Conservation (phyloP, 805 yeast species). For the Saccharomycopsis vini region DNA sequence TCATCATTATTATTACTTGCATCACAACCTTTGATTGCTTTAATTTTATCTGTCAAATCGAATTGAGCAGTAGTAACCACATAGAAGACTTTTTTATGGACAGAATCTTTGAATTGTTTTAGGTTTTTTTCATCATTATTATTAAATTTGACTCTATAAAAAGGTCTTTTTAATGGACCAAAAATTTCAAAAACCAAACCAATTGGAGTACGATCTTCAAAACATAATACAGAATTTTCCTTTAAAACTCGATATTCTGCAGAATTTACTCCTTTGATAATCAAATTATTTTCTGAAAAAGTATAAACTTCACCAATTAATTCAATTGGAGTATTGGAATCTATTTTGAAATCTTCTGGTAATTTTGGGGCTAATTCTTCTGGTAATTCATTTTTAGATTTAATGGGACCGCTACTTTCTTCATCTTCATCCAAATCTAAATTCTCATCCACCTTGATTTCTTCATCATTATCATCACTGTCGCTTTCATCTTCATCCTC, state of each 20-base stretch:
- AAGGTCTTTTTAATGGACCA: conserved; percentile 78
- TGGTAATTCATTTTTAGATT: conserved; percentile 65
- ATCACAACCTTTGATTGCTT: conserved; percentile 74
- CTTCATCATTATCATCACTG: conserved; percentile 22
- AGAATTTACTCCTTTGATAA: conserved; percentile 63
- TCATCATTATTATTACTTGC: conserved; percentile 95
- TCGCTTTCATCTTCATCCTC: conserved; percentile 23
- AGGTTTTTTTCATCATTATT: conserved; percentile 34
- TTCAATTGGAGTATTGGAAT: conserved; percentile 56
- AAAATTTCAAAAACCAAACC: conserved; percentile 84
- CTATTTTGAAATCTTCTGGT: conserved; percentile 57
- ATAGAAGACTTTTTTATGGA: conserved; percentile 56
- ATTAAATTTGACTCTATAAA: conserved; percentile 66
- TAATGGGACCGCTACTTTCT: conserved; percentile 51
- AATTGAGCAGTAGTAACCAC: conserved; percentile 79
- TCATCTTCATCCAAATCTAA: conserved; percentile 34
- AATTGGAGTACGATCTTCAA: conserved; percentile 57
- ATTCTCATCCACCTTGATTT: conserved; percentile 19
- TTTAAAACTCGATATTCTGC: conserved; percentile 80
- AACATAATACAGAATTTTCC: conserved; percentile 73
- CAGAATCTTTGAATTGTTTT: conserved; percentile 35
- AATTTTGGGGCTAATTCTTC: conserved; percentile 62
- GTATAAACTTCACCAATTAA: conserved; percentile 61
- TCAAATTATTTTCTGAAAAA: conserved; percentile 61
- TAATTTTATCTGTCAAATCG: conserved; percentile 64